Evolutionary conservation across 1,139 yeast genomes (phyloP).

Genomic region (Candida buenavistaensis): DNA sequence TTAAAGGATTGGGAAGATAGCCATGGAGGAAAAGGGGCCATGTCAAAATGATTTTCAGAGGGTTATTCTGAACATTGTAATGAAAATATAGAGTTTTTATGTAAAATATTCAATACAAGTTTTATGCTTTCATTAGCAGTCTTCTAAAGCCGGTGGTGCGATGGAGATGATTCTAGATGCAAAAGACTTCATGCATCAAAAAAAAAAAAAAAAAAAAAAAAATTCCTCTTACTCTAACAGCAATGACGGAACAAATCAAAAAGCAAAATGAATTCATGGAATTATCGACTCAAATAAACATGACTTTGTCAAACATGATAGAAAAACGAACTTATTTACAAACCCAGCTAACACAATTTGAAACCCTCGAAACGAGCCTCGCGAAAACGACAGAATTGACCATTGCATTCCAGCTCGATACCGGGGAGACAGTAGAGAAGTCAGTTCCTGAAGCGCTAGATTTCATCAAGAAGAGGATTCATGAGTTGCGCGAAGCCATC

Average conservation of each 20-base stretch:
- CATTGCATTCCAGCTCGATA: conserved; percentile 55
- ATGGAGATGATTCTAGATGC: neutral
- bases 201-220: neutral
- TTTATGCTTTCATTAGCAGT: too few species aligned
- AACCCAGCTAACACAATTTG: conserved; percentile 15
- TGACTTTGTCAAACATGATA: conserved; percentile 16
- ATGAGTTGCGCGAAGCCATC: conserved; percentile 36
- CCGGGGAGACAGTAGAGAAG: conserved; percentile 58
- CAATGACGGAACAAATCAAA: neutral
- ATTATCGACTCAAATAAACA: conserved; percentile 15
- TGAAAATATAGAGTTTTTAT: neutral
- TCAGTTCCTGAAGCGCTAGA: conserved; percentile 41
- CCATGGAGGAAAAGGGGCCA: conserved; percentile 15
- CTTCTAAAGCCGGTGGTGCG: too few species aligned
- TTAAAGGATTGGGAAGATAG: conserved; percentile 60
- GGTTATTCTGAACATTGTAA: too few species aligned
- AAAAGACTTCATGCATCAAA: too few species aligned
- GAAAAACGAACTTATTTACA: conserved; percentile 15
- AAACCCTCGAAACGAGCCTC: conserved; percentile 9
- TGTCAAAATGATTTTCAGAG: conserved; percentile 7
- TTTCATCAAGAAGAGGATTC: conserved; percentile 40
- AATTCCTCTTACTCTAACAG: neutral
- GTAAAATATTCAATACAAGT: conserved; percentile 3
- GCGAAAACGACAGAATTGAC: conserved; percentile 15
- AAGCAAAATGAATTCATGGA: conserved; percentile 4